Conservation (phyloP, 2,329 filamentous ascomycete species). For the Colletotrichum lindemuthianum region DNA sequence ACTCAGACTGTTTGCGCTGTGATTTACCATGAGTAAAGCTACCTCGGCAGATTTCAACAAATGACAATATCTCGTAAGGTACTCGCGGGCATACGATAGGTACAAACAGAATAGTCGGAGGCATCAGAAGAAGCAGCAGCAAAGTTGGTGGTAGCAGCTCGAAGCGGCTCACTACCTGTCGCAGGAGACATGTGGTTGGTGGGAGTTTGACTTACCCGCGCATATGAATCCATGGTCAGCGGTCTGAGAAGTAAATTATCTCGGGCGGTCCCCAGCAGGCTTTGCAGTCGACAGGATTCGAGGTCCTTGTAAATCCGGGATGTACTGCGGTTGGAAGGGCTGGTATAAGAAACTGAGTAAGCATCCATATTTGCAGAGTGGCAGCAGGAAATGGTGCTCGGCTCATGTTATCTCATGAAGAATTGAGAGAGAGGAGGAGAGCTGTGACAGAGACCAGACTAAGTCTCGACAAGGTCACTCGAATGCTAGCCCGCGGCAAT, state of each 20-base stretch:
- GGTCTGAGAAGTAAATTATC: conserved; percentile 42
- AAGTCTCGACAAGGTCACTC: conserved; percentile 12
- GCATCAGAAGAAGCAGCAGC: conserved; percentile 14
- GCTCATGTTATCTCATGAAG: conserved; percentile 8
- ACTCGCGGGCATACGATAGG: conserved; percentile 2
- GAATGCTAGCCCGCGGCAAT: conserved; percentile 8
- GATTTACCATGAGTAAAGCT: conserved; percentile 27
- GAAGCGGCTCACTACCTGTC: conserved; percentile 16
- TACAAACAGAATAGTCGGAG: conserved; percentile 11
- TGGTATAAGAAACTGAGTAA: conserved; percentile 61
- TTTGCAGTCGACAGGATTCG: conserved; percentile 51
- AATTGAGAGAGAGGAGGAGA: neutral
- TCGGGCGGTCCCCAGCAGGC: conserved; percentile 45
- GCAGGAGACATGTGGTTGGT: conserved; percentile 34
- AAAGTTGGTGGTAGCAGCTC: conserved; percentile 10
- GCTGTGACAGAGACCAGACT: conserved; percentile 18
- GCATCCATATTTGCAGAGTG: conserved; percentile 55
- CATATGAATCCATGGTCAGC: conserved; percentile 45
- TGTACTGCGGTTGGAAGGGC: conserved; percentile 51
- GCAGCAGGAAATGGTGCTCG: neutral
- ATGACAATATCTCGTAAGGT: conserved; percentile 10
- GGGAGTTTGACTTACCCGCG: conserved; percentile 46
- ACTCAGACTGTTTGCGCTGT: conserved; percentile 29
- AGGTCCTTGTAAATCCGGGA: conserved; percentile 63
- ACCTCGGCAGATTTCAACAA: conserved; percentile 3